Evolutionary conservation across 805 yeast genomes (phyloP).

Genomic region (Sugiyamaella americana): DNA sequence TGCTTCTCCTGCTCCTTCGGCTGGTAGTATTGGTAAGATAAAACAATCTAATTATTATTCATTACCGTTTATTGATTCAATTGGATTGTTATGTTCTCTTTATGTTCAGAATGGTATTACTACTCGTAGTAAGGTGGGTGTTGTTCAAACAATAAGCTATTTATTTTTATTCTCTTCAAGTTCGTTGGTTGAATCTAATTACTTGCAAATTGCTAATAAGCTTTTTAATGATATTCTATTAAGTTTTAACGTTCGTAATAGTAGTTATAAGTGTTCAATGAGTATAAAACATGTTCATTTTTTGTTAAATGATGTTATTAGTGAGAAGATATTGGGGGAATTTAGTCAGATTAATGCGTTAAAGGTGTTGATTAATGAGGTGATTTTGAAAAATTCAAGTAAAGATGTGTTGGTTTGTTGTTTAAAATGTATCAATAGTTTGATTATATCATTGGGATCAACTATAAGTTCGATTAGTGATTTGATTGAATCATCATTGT

Average conservation of each 20-base stretch:
- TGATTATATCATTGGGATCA: slow-evolving; percentile 27
- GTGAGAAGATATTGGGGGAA: slow-evolving; percentile 28
- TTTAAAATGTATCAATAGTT: slow-evolving; percentile 18
- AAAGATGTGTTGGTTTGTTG: slow-evolving; percentile 22
- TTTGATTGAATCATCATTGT: slow-evolving; percentile 10
- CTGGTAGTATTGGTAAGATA: slow-evolving; percentile 2
- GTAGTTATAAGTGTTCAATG: slow-evolving; percentile 16
- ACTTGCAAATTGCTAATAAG: slow-evolving; percentile 18
- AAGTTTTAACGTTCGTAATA: slow-evolving; percentile 12
- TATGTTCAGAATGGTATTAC: slow-evolving; percentile 20
- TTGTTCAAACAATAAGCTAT: slow-evolving; percentile 23
- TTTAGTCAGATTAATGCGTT: slow-evolving; percentile 24
- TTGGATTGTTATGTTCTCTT: slow-evolving; percentile 17
- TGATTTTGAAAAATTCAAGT: slow-evolving; percentile 21
- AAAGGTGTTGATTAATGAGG: slow-evolving; percentile 19
- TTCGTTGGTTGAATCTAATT: slow-evolving; percentile 20
- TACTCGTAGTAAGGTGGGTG: slow-evolving; percentile 22
- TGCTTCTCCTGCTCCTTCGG: slow-evolving; percentile 6
- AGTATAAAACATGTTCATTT: slow-evolving; percentile 24
- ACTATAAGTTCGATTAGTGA: slow-evolving; percentile 23
- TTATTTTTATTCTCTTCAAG: slow-evolving; percentile 18
- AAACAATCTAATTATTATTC: slow-evolving; percentile 15
- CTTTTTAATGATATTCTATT: slow-evolving; percentile 20
- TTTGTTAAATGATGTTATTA: slow-evolving; percentile 25
- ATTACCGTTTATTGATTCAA: slow-evolving; percentile 21